phyloP scores from a whole-genome alignment of 352 stramenopile genomes.

The Pythium volutum region DNA sequence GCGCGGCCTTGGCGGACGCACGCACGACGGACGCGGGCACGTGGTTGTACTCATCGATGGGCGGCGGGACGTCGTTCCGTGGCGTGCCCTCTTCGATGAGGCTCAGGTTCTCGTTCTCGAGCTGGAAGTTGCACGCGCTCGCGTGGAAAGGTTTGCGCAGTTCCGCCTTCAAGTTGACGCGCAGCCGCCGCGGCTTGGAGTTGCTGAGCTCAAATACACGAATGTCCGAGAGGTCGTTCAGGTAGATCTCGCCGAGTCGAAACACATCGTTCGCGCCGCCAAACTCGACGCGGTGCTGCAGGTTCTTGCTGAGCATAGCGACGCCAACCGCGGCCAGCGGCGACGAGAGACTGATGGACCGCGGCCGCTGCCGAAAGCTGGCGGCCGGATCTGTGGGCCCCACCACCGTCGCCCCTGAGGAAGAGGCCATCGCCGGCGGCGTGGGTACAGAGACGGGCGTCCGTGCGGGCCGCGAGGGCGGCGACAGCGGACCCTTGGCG shows the following conservation, averaged over 20 bases:
- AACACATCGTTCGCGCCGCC: constrained; percentile 53
- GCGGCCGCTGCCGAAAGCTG: constrained; percentile 5
- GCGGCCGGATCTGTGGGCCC: neutral
- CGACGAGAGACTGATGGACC: constrained; percentile 27
- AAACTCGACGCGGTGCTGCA: constrained; percentile 48
- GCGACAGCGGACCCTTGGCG: constrained; percentile 18
- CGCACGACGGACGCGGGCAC: constrained; percentile 68
- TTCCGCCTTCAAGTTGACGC: constrained; percentile 66
- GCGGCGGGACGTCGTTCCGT: constrained; percentile 4
- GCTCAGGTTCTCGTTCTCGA: constrained; percentile 85
- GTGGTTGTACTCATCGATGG: constrained; percentile 71
- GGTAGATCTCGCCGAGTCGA: constrained; percentile 77
- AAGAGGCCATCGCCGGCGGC: neutral
- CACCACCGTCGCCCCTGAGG: neutral
- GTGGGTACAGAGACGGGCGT: neutral
- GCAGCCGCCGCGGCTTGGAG: constrained; percentile 41
- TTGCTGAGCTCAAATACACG: constrained; percentile 82
- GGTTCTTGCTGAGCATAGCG: constrained; percentile 63
- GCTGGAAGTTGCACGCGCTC: constrained; percentile 78
- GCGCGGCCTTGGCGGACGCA: constrained; percentile 59
- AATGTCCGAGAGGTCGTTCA: constrained; percentile 85
- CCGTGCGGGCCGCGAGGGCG: neutral
- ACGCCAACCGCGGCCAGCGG: constrained; percentile 37
- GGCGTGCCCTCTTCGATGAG: constrained; percentile 37
- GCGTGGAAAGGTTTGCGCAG: constrained; percentile 79